Conservation (phyloP, 192 early-diverging fungal genomes). For the Entophlyctis luteolus region DNA sequence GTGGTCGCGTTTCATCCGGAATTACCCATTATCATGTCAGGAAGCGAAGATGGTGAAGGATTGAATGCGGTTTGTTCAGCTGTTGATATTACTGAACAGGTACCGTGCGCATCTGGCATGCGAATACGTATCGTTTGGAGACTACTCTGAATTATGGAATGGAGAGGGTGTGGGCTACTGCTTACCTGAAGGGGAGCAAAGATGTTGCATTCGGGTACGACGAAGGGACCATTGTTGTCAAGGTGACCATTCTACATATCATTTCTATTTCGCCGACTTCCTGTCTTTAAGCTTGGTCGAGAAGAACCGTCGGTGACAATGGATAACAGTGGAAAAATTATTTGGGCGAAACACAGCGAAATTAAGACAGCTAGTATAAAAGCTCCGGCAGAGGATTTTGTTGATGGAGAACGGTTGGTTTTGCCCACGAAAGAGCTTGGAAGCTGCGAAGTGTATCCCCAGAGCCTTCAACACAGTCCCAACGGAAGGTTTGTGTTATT, state of each 20-base stretch:
- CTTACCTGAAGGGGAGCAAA: conserved; percentile 79
- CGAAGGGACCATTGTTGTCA: conserved; percentile 91
- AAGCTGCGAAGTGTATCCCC: conserved; percentile 95
- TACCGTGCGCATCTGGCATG: conserved; percentile 92
- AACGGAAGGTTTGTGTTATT: conserved; percentile 68
- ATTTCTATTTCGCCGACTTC: neutral
- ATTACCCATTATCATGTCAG: conserved; percentile 94
- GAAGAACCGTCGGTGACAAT: conserved; percentile 96
- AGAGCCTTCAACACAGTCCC: conserved; percentile 91
- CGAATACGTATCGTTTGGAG: conserved; percentile 93
- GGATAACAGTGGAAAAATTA: conserved; percentile 95
- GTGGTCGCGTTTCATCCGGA: conserved; percentile 89
- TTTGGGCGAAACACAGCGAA: conserved; percentile 96
- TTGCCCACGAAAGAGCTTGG: conserved; percentile 91
- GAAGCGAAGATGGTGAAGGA: conserved; percentile 82
- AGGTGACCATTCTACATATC: conserved; percentile 36
- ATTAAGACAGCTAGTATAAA: conserved; percentile 95
- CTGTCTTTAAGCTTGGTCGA: conserved; percentile 64
- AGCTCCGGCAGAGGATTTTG: conserved; percentile 68
- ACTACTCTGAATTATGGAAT: conserved; percentile 97
- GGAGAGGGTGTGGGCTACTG: conserved; percentile 94
- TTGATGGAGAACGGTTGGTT: conserved; percentile 88
- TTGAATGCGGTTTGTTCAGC: neutral
- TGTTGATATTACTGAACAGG: conserved; percentile 19
- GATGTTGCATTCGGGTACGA: conserved; percentile 95